These are phyloP conservation scores for Marasmius fiardii DNA, from an alignment of 1,284 basidiomycete genomes.

Conservation along the genomic window DNA sequence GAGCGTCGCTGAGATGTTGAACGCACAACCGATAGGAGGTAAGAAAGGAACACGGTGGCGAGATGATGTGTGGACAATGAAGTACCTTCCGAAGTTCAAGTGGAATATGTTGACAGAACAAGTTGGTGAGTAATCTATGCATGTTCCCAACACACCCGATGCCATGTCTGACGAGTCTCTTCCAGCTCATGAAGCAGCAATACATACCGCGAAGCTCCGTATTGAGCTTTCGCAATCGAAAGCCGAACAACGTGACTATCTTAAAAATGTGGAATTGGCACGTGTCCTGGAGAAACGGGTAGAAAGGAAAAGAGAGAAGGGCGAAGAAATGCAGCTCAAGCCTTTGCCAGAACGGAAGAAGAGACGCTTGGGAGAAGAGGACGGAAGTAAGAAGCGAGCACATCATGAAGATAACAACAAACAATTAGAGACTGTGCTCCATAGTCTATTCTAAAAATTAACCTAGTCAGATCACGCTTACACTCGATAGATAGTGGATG, in stretches of 20 bases:
- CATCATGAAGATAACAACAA: slow-evolving; percentile 21
- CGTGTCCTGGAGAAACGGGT: slow-evolving; percentile 87
- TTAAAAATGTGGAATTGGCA: slow-evolving; percentile 93
- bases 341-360: slow-evolving; percentile 23
- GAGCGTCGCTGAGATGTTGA: slow-evolving; percentile 91
- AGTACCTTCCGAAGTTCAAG: slow-evolving; percentile 96
- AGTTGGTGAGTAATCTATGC: slow-evolving; percentile 68
- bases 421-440: slow-evolving; percentile 47
- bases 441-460: slow-evolving; percentile 49
- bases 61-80: slow-evolving; percentile 99
- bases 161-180: slow-evolving; percentile 8
- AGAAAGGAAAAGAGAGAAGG: slow-evolving; percentile 62
- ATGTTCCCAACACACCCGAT: slow-evolving; percentile 1
- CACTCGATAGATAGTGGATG: no score
- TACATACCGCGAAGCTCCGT: slow-evolving; percentile 84
- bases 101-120: slow-evolving; percentile 99
- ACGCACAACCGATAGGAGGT: slow-evolving; percentile 93
- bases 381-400: slow-evolving; percentile 9
- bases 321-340: slow-evolving; percentile 41
- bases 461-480: not conserved
- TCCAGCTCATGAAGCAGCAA: slow-evolving; percentile 89
- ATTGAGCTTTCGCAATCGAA: slow-evolving; percentile 88
- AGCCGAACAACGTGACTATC: slow-evolving; percentile 89
- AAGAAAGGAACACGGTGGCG: slow-evolving; percentile 91
- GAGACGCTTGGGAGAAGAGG: slow-evolving; percentile 23